Base-by-base conservation (phyloP, 2,329 filamentous ascomycete species). In the Penicillium brasilianum region DNA sequence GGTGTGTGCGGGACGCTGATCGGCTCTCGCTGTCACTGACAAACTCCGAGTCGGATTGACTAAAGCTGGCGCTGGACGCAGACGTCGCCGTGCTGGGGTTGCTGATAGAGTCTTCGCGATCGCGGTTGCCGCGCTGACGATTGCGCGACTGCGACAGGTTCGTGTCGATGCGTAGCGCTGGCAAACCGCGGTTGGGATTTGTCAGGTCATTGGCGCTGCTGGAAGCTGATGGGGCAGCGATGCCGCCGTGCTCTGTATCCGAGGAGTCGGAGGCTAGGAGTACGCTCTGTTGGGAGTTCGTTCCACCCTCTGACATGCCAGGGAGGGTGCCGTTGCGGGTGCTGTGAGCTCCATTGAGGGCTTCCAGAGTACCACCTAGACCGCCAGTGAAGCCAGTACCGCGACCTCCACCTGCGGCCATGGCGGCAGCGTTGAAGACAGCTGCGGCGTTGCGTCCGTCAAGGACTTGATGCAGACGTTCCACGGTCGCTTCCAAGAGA, bases 361-460 rank as follows among this genome's bases (percentile, higher is more conserved):
- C 80, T 68, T 76, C 78, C 34, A 77, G 72, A 4, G 72, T 81
- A 25, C 78, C 78, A 50, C 78, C 79, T 7, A 82, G 78, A 6
- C 86, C 82, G 69, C 85, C 87, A 39, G 84, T 79, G 70, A 87
- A 91, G 56, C 90, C 88, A 30, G 94, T 91, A 51, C 91, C 91
- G 51, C 93, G 87, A 0, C 95, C 95, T 28, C 95, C 93, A 11
- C 95, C 95, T 1, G 95, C 95, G 0, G 93, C 95, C 95, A 98
- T 98, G 56, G 95, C 95, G 0, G 94, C 95, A 0, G 95, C 95
- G 67, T 99, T 99, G 82, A 99, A 99, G 0, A 99, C 93, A 6
- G 95, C 95, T 0, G 95, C 95, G 0, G 95, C 94, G 68, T 98
- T 99, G 50, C 94, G 87, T 51, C 92, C 95, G 75, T 99, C 95